These are phyloP conservation scores for Kitagawia praeruptora DNA, from an alignment of 129 eudicot species.

Conservation along the genomic window DNA sequence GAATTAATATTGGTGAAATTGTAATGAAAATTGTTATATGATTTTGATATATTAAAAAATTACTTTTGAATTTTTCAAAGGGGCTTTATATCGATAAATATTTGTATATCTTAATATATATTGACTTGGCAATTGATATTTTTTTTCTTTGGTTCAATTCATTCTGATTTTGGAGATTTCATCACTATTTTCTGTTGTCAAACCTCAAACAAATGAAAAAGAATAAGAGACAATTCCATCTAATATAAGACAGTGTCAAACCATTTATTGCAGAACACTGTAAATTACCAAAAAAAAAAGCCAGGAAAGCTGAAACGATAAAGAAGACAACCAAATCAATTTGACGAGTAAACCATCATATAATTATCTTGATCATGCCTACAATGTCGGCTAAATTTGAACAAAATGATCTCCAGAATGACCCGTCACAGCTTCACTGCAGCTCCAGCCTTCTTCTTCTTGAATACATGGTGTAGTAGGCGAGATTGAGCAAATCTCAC, in stretches of 20 bases:
- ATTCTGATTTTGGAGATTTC: too few relatives aligned
- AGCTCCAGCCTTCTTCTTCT: constrained; percentile 27
- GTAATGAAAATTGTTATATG: too few relatives aligned
- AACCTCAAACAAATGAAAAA: not conserved
- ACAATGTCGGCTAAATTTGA: constrained; percentile 33
- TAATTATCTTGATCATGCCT: constrained; percentile 23
- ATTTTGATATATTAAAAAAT: too few relatives aligned
- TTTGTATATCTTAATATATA: too few relatives aligned
- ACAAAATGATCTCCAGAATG: constrained; percentile 28
- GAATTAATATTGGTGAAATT: too few relatives aligned
- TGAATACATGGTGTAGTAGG: constrained; percentile 6
- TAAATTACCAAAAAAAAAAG: not conserved
- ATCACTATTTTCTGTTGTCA: too few relatives aligned
- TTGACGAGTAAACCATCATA: constrained; percentile 8
- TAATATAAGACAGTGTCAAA: not conserved
- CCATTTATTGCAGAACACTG: not conserved
- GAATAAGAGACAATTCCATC: not conserved
- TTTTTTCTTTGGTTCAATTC: too few relatives aligned
- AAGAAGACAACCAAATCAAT: not conserved
- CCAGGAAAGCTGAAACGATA: not conserved
- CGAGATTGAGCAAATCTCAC: constrained; percentile 1
- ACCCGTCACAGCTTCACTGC: constrained; percentile 24
- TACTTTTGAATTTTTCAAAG: too few relatives aligned
- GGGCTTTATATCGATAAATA: too few relatives aligned
- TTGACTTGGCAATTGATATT: too few relatives aligned